Percentiles rank a stretch among this genome's conserved stretches.
Conservation (phyloP, 2,329 filamentous ascomycete genomes). For the Ophiosphaerella korrae region DNA sequence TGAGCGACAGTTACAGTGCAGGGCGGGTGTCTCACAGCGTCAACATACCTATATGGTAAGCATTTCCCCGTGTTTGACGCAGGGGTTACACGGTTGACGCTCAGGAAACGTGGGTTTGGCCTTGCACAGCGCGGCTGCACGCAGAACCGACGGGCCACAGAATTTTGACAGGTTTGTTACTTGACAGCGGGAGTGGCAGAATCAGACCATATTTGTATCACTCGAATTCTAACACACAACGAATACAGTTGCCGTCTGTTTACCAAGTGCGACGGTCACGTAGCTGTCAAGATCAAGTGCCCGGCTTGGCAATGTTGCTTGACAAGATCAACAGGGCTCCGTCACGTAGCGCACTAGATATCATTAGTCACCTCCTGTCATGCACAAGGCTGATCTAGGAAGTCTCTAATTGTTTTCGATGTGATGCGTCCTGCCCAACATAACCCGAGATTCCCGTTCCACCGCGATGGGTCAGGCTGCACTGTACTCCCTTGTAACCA, state of each 20-base stretch:
- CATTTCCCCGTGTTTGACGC: constrained; percentile 21
- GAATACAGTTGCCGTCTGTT: constrained; percentile 9
- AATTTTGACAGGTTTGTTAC: constrained; percentile 41
- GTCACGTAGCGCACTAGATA: constrained; percentile 29
- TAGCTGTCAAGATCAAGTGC: constrained; percentile 37
- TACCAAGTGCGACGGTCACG: constrained; percentile 31
- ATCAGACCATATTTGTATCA: constrained; percentile 34
- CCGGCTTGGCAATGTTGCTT: constrained; percentile 22
- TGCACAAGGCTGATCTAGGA: constrained; percentile 19
- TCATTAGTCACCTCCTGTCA: constrained; percentile 23
- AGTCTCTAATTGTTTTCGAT: constrained; percentile 7
- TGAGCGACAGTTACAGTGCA: constrained; percentile 40
- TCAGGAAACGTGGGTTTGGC: constrained; percentile 38
- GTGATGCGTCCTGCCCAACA: constrained; percentile 34
- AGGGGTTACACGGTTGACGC: constrained; percentile 20
- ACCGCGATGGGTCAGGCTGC: constrained; percentile 15
- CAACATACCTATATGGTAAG: constrained; percentile 27
- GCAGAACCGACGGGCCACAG: constrained; percentile 33
- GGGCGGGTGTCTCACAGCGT: constrained; percentile 33
- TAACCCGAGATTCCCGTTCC: constrained; percentile 36
- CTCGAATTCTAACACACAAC: constrained; percentile 13
- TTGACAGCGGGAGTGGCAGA: constrained; percentile 38
- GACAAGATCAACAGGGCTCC: constrained; percentile 6
- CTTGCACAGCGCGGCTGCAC: constrained; percentile 27
- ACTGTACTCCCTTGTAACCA: constrained; percentile 22